Percentiles rank a stretch among this genome's conserved stretches.
phyloP scores from a whole-genome alignment of 2,329 filamentous ascomycete species.

The Apiospora hydei region DNA sequence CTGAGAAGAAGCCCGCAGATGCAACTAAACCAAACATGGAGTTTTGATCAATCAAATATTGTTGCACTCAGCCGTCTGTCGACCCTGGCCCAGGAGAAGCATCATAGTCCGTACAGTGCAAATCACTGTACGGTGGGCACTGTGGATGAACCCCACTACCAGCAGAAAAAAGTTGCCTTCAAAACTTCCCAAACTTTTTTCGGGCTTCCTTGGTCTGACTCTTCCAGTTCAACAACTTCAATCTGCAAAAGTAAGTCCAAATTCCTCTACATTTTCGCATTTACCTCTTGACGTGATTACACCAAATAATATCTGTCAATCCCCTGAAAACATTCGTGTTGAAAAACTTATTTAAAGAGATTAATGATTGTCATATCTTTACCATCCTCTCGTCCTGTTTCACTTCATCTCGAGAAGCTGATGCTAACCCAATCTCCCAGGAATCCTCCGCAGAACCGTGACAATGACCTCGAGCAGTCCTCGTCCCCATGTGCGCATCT shows the following conservation, averaged over 20 bases:
- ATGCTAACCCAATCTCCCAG: neutral
- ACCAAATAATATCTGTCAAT: slow-evolving; percentile 80
- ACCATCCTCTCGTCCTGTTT: slow-evolving; percentile 23
- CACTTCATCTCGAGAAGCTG: slow-evolving; percentile 15
- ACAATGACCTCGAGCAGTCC: slow-evolving; percentile 19
- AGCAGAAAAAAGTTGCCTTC: slow-evolving; percentile 20
- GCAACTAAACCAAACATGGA: slow-evolving; percentile 75
- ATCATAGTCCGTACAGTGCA: neutral
- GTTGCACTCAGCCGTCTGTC: neutral
- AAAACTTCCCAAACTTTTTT: slow-evolving; percentile 22
- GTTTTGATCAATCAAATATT: slow-evolving; percentile 61
- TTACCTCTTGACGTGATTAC: slow-evolving; percentile 65
- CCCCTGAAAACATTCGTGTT: slow-evolving; percentile 71
- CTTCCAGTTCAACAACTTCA: slow-evolving; percentile 30
- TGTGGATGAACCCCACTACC: slow-evolving; percentile 25
- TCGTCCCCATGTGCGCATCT: slow-evolving; percentile 72
- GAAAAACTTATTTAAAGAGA: slow-evolving; percentile 56
- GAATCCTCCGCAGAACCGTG: slow-evolving; percentile 12
- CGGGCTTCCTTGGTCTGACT: slow-evolving; percentile 8
- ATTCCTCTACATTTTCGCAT: neutral
- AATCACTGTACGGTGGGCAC: neutral
- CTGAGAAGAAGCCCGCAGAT: slow-evolving; percentile 52
- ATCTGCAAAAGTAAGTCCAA: slow-evolving; percentile 36
- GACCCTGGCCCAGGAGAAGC: neutral
- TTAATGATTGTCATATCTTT: slow-evolving; percentile 46